Percentiles rank a stretch among this genome's conserved stretches.
These are phyloP conservation scores for Euphorbia pulcherrima DNA, from an alignment of 345 rosid genomes.

Conservation along the genomic window DNA sequence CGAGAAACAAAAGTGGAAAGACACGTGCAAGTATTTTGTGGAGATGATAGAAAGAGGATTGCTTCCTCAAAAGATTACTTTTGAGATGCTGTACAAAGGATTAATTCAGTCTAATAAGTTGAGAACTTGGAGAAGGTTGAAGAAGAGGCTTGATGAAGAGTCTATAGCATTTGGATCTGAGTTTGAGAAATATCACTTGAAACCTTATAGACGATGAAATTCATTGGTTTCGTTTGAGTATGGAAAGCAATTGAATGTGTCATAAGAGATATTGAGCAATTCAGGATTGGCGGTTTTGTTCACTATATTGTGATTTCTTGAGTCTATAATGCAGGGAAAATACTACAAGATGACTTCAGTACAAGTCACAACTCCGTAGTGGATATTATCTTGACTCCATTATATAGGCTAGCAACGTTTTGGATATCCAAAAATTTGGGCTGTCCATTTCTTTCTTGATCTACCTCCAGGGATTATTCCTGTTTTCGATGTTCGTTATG, in stretches of 20 bases:
- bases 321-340: too few species aligned
- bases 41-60: constrained; percentile 90
- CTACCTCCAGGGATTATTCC: too few species aligned
- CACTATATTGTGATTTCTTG: too few species aligned
- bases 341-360: too few species aligned
- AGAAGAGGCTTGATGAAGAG: constrained; percentile 79
- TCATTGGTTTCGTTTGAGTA: background rate
- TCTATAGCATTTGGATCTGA: constrained; percentile 68
- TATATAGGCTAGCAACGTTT: too few species aligned
- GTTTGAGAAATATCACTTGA: constrained; percentile 58
- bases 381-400: constrained; percentile 24
- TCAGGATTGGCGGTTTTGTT: too few species aligned
- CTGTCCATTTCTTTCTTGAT: too few species aligned
- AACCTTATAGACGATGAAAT: constrained; percentile 58
- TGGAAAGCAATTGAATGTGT: too few species aligned
- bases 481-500: too few species aligned
- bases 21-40: constrained; percentile 69
- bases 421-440: too few species aligned
- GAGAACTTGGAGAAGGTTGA: constrained; percentile 90
- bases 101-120: constrained; percentile 79
- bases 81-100: constrained; percentile 74
- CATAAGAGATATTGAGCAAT: too few species aligned
- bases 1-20: constrained; percentile 59
- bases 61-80: constrained; percentile 81
- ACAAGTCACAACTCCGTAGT: constrained; percentile 18